Conservation (phyloP, 352 stramenopile species). For the Phytophthora nicotianae region DNA sequence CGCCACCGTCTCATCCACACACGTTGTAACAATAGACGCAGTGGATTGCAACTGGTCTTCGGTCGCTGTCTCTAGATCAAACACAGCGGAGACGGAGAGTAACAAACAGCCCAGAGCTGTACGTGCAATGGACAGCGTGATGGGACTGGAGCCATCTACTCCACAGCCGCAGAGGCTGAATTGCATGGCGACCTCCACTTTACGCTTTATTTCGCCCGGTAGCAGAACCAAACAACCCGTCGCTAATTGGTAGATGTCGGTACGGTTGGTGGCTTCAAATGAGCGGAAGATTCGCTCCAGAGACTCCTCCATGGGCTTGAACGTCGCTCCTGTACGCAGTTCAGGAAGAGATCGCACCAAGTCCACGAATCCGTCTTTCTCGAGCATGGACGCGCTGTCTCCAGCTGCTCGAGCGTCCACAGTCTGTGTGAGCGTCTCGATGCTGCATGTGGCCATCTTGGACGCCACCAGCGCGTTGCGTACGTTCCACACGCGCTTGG, state of each 20-base stretch:
- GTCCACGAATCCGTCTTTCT: constrained; percentile 65
- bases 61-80: constrained; percentile 62
- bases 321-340: constrained; percentile 62
- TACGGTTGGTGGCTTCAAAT: constrained; percentile 61
- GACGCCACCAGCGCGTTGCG: constrained; percentile 76
- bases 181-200: constrained; percentile 61
- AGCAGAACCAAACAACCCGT: constrained; percentile 62
- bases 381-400: constrained; percentile 27
- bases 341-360: constrained; percentile 60
- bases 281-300: constrained; percentile 71
- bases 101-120: constrained; percentile 57
- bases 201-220: constrained; percentile 54
- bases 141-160: constrained; percentile 30
- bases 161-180: constrained; percentile 55
- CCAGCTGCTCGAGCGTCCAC: constrained; percentile 39
- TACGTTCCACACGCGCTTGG: constrained; percentile 68
- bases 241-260: constrained; percentile 68
- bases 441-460: constrained; percentile 53
- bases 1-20: constrained; percentile 53
- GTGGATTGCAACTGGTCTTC: constrained; percentile 60
- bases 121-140: constrained; percentile 47
- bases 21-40: constrained; percentile 61
- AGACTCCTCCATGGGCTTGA: constrained; percentile 65
- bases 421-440: constrained; percentile 41
- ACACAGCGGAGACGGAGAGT: constrained; percentile 61